Conservation (phyloP, 1,284 basidiomycete genomes). For the Moniliophthora roreri region DNA sequence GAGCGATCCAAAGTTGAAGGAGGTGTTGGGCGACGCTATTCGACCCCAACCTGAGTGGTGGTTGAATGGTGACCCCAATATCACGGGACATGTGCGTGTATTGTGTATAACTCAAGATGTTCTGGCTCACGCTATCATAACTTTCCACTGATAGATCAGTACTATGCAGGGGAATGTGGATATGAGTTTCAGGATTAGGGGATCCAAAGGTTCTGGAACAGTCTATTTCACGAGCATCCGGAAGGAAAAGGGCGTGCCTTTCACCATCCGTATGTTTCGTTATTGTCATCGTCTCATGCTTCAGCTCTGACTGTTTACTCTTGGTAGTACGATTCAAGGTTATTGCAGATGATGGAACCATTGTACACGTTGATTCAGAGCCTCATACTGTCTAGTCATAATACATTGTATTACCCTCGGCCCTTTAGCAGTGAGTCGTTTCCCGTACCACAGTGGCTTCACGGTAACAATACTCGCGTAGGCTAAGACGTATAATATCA, state of each 20-base stretch:
- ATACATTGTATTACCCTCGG: no score
- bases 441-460: no score
- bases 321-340: slow-evolving; percentile 66
- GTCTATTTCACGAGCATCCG: slow-evolving; percentile 80
- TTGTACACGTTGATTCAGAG: slow-evolving; percentile 41
- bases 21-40: slow-evolving; percentile 65
- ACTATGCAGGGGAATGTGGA: slow-evolving; percentile 76
- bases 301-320: slow-evolving; percentile 1
- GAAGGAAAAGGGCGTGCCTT: slow-evolving; percentile 70
- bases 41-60: slow-evolving; percentile 74
- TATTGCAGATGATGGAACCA: slow-evolving; percentile 61
- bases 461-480: no score
- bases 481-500: no score
- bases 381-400: neutral
- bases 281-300: neutral
- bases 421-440: no score
- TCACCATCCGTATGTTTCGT: slow-evolving; percentile 49
- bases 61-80: slow-evolving; percentile 73
- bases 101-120: neutral
- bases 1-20: slow-evolving; percentile 47
- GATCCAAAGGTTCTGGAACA: slow-evolving; percentile 73
- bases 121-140: slow-evolving; percentile 1
- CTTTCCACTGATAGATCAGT: slow-evolving; percentile 55
- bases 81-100: slow-evolving; percentile 60
- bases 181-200: slow-evolving; percentile 71